Evolutionary conservation across 208 protist species (phyloP).

Genomic region (Crithidia sp.): DNA sequence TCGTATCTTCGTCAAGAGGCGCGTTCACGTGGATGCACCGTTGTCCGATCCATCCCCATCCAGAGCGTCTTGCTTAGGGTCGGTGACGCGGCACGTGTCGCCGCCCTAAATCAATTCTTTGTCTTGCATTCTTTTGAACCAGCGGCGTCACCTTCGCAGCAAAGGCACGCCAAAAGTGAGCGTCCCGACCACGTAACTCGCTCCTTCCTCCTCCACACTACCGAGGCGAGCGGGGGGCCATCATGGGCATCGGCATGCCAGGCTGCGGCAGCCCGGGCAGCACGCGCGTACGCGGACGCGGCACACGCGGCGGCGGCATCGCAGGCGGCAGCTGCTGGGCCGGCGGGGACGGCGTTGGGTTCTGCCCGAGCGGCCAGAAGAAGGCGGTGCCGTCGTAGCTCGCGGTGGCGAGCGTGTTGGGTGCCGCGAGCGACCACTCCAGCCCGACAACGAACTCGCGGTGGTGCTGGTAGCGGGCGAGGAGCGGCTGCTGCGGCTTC

Average conservation of each 20-base stretch:
- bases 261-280: slow-evolving; percentile 67
- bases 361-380: slow-evolving; percentile 69
- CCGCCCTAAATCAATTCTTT: too few species aligned
- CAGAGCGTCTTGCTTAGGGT: too few species aligned
- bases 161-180: too few species aligned
- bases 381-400: slow-evolving; percentile 81
- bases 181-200: background rate
- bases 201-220: slow-evolving; percentile 4
- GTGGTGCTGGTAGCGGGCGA: slow-evolving; percentile 86
- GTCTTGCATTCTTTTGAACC: too few species aligned
- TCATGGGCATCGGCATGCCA: slow-evolving; percentile 47
- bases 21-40: too few species aligned
- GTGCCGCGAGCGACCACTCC: slow-evolving; percentile 78
- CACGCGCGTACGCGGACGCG: slow-evolving; percentile 57
- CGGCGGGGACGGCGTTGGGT: slow-evolving; percentile 56
- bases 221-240: slow-evolving; percentile 43
- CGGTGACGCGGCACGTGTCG: too few species aligned
- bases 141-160: too few species aligned
- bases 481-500: slow-evolving; percentile 79
- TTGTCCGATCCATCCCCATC: too few species aligned
- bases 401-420: slow-evolving; percentile 66
- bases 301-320: slow-evolving; percentile 75
- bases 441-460: slow-evolving; percentile 90
- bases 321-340: slow-evolving; percentile 59
- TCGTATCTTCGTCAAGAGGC: too few species aligned